These are phyloP conservation scores for Candida sanyaensis DNA, from an alignment of 1,139 yeast species.

Conservation along the genomic window DNA sequence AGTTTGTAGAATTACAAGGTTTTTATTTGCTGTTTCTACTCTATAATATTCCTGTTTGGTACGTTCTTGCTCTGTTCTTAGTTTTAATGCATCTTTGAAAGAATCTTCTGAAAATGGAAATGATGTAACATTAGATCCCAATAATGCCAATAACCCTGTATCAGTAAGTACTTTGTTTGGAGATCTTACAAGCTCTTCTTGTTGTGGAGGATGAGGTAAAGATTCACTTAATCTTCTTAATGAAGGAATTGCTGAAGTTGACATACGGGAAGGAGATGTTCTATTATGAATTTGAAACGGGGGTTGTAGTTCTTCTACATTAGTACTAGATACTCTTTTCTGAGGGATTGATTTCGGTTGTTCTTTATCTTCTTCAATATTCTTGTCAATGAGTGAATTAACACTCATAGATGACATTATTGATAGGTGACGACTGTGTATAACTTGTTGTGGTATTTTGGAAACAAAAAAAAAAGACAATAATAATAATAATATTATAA, in stretches of 20 bases:
- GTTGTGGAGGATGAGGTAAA: conserved; percentile 5
- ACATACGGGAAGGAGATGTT: not conserved
- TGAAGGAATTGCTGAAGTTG: conserved; percentile 8
- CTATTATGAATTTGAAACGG: conserved; percentile 6
- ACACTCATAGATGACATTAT: conserved; percentile 17
- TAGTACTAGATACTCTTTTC: conserved; percentile 1
- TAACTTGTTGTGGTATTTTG: conserved; percentile 1
- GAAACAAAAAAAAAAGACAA: not conserved
- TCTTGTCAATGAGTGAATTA: conserved; percentile 16
- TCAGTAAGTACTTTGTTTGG: conserved; percentile 3
- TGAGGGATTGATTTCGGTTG: conserved; percentile 3
- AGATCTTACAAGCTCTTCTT: conserved; percentile 5
- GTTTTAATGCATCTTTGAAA: conserved; percentile 59
- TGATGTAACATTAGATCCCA: conserved; percentile 53
- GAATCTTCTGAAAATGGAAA: conserved; percentile 70
- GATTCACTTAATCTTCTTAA: conserved; percentile 9
- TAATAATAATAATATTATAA: not conserved
- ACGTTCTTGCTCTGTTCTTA: conserved; percentile 75
- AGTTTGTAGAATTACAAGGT: conserved; percentile 60
- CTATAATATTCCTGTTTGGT: conserved; percentile 81
- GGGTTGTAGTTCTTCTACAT: conserved; percentile 4
- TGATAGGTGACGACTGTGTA: not conserved
- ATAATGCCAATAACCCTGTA: conserved; percentile 32
- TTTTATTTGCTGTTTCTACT: conserved; percentile 61
- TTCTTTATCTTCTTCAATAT: conserved; percentile 5